phyloP scores from a whole-genome alignment of 805 yeast genomes.

The Yarrowia keelungensis region DNA sequence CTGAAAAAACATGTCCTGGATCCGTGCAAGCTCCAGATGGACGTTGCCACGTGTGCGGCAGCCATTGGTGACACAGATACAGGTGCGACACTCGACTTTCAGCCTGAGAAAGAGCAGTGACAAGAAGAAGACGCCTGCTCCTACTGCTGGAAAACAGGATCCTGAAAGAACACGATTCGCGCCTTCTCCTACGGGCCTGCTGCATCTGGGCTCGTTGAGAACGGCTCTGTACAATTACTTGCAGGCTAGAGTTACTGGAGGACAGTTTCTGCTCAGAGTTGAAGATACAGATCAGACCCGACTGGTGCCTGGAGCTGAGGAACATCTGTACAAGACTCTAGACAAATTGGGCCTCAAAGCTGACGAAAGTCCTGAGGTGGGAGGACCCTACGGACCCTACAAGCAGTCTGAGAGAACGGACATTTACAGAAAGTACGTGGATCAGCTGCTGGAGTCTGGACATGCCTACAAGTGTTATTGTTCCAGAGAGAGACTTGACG shows the following conservation, averaged over 20 bases:
- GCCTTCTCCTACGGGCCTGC: slow-evolving; percentile 95
- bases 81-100: neutral
- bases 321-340: slow-evolving; percentile 75
- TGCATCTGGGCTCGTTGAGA: slow-evolving; percentile 92
- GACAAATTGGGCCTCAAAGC: slow-evolving; percentile 75
- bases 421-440: slow-evolving; percentile 68
- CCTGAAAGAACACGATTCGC: slow-evolving; percentile 88
- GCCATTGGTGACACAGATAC: neutral
- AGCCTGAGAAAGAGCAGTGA: neutral
- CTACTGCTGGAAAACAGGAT: neutral
- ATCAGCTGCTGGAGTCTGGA: slow-evolving; percentile 64
- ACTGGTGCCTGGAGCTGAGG: slow-evolving; percentile 80
- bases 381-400: slow-evolving; percentile 72
- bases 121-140: neutral
- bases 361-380: slow-evolving; percentile 82
- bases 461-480: slow-evolving; percentile 89
- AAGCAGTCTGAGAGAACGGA: slow-evolving; percentile 80
- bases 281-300: slow-evolving; percentile 94
- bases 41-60: neutral
- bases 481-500: slow-evolving; percentile 74
- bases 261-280: slow-evolving; percentile 78
- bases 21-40: neutral
- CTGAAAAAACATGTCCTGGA: neutral
- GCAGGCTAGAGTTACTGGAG: slow-evolving; percentile 78
- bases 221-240: slow-evolving; percentile 92